Evolutionary conservation across 2,329 filamentous ascomycete genomes (phyloP).

Genomic region (Clonostachys chloroleuca): DNA sequence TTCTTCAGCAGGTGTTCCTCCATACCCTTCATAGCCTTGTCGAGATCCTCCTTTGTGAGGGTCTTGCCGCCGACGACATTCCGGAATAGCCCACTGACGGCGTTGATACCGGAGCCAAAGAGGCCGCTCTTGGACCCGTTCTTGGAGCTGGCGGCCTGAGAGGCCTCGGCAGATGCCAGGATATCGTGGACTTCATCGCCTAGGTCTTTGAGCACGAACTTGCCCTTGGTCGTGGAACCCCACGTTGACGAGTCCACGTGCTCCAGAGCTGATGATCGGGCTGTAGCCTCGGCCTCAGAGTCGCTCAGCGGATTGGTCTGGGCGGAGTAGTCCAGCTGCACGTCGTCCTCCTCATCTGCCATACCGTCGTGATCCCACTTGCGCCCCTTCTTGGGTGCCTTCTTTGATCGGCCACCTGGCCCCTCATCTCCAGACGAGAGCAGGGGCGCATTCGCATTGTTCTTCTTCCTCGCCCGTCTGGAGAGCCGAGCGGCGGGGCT

Average conservation of each 20-base stretch:
- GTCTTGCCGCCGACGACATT: conserved; percentile 95
- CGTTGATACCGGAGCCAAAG: conserved; percentile 74
- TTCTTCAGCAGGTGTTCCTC: conserved; percentile 92
- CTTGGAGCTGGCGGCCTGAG: conserved; percentile 32
- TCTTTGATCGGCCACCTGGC: conserved; percentile 39
- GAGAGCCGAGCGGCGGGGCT: conserved; percentile 75
- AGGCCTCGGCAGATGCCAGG: conserved; percentile 71
- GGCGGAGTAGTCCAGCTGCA: conserved; percentile 86
- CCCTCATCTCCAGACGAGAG: conserved; percentile 80
- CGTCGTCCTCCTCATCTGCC: conserved; percentile 76
- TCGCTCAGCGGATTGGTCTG: conserved; percentile 47
- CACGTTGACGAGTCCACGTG: conserved; percentile 74
- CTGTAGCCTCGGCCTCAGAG: conserved; percentile 43
- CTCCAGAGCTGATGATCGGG: conserved; percentile 60
- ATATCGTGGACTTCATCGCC: conserved; percentile 93
- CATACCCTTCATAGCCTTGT: conserved; percentile 93
- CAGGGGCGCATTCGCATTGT: conserved; percentile 56
- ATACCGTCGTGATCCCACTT: conserved; percentile 90
- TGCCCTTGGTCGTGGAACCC: conserved; percentile 83
- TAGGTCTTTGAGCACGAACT: conserved; percentile 90
- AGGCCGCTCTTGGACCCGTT: conserved; percentile 56
- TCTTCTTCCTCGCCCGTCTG: conserved; percentile 67
- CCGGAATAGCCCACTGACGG: conserved; percentile 83
- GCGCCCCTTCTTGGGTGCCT: conserved; percentile 71
- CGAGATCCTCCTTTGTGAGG: conserved; percentile 81